Percentiles rank a stretch among this genome's conserved stretches.
Evolutionary conservation across 129 eudicot species (phyloP).

Genomic region (Dittrichia graveolens): DNA sequence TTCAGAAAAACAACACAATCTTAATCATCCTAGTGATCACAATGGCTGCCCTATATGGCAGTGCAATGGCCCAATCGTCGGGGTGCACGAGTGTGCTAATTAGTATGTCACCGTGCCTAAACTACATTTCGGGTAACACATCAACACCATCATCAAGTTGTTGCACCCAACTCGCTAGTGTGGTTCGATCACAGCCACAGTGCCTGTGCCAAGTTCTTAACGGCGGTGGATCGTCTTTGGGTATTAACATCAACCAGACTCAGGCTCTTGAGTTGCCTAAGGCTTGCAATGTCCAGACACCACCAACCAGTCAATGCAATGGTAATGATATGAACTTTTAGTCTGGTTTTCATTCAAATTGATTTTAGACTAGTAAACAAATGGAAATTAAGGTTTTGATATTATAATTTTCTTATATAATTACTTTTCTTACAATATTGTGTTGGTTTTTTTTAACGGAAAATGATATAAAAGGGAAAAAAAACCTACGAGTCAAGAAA

Average conservation of each 20-base stretch:
- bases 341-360: not conserved
- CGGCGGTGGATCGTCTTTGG: slow-evolving; percentile 34
- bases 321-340: slow-evolving; percentile 24
- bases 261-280: slow-evolving; percentile 34
- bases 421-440: no score
- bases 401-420: no score
- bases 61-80: slow-evolving; percentile 46
- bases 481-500: no score
- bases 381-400: not conserved
- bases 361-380: not conserved
- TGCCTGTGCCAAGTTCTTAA: slow-evolving; percentile 35
- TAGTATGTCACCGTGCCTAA: slow-evolving; percentile 38
- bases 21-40: slow-evolving; percentile 28
- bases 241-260: slow-evolving; percentile 30
- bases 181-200: slow-evolving; percentile 32
- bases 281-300: slow-evolving; percentile 36
- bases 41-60: slow-evolving; percentile 31
- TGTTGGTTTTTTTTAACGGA: no score
- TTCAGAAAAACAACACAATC: not conserved
- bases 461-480: no score
- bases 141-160: slow-evolving; percentile 33
- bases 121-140: slow-evolving; percentile 37
- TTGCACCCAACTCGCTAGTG: slow-evolving; percentile 32
- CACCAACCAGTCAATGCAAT: slow-evolving; percentile 37
- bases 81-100: slow-evolving; percentile 33